Base-by-base conservation (phyloP, 2,329 filamentous ascomycete genomes). In the Colletotrichum orbiculare region DNA sequence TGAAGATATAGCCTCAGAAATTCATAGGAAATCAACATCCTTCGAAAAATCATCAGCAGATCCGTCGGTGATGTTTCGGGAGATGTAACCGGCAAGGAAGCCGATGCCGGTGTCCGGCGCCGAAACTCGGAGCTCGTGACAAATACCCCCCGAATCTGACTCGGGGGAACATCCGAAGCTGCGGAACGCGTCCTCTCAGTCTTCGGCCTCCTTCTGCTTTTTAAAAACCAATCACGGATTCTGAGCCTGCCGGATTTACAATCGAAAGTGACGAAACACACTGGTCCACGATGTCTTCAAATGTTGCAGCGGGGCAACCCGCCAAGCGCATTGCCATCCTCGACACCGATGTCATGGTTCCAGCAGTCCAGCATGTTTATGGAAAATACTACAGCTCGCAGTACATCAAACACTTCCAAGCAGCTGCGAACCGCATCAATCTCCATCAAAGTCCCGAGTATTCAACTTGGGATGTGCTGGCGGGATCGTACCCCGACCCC, bases 381-480 rank as follows among this genome's bases (percentile, higher is more conserved):
- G 60, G 60, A 2, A 45, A 59, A 6, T 63, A 53, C 54, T 53
- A 59, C 47, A 63, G 54, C 17, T 54, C 47, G 13, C 53, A 49
- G 33, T 63, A 63, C 41, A 63, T 63, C 39, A 52, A 63, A 11
- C 54, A 38, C 47, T 42, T 63, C 17, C 15, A 33, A 8, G 54
- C 47, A 10, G 47, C 60, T 11, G 54, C 54, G 2, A 13, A n/a
- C 13, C 47, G 54, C 41, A 10, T 48, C 54, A 25, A 12, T 17
- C 34, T 52, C 75, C 37, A 46, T 13, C 25, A 47, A 7, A 39
- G 6, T 33, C 33, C 25, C 8, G 47, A 70, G 2, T 68, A 77
- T 2, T 69, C 67, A 10, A 72, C 71, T 60, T 76, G 71, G 70
- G 72, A 77, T 46, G 73, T 77, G 2, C 72, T 77, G 12, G 65